phyloP scores from a whole-genome alignment of 805 yeast species.

The Saccharomycopsis microspora region DNA sequence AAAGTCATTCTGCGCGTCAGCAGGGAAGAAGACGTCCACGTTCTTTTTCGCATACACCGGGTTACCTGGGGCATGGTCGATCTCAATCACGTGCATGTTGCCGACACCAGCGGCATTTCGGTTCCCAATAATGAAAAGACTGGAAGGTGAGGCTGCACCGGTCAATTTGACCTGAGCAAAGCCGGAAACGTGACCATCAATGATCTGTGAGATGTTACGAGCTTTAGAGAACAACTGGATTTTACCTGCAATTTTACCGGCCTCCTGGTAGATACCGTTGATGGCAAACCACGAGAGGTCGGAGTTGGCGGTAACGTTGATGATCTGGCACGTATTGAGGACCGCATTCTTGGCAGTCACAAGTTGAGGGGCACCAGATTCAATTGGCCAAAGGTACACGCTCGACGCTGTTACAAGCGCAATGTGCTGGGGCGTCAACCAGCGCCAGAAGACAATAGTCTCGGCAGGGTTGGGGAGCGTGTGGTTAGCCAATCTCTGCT shows the following conservation, averaged over 20 bases:
- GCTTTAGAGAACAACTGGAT: slow-evolving; percentile 84
- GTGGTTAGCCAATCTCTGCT: slow-evolving; percentile 81
- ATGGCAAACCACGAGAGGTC: slow-evolving; percentile 87
- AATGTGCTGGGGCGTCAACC: slow-evolving; percentile 64
- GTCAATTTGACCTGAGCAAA: slow-evolving; percentile 70
- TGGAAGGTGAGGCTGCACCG: slow-evolving; percentile 66
- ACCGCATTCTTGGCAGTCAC: slow-evolving; percentile 78
- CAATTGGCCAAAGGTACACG: slow-evolving; percentile 72
- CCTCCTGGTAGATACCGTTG: slow-evolving; percentile 90
- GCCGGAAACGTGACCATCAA: slow-evolving; percentile 94
- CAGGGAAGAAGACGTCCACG: slow-evolving; percentile 91
- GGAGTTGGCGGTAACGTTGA: slow-evolving; percentile 76
- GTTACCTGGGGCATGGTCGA: slow-evolving; percentile 77
- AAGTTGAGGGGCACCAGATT: slow-evolving; percentile 69
- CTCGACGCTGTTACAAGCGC: slow-evolving; percentile 78
- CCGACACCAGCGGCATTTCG: slow-evolving; percentile 72
- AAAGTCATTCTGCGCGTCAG: slow-evolving; percentile 92
- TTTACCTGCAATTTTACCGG: slow-evolving; percentile 91
- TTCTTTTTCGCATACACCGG: slow-evolving; percentile 84
- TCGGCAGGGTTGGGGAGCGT: slow-evolving; percentile 62
- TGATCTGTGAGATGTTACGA: slow-evolving; percentile 89
- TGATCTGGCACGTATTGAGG: slow-evolving; percentile 73
- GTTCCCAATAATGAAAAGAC: slow-evolving; percentile 88
- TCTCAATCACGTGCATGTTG: slow-evolving; percentile 85
- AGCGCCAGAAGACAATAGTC: slow-evolving; percentile 80